Base-by-base conservation (phyloP, 345 rosid genomes). In the Eucalyptus tenuipes region DNA sequence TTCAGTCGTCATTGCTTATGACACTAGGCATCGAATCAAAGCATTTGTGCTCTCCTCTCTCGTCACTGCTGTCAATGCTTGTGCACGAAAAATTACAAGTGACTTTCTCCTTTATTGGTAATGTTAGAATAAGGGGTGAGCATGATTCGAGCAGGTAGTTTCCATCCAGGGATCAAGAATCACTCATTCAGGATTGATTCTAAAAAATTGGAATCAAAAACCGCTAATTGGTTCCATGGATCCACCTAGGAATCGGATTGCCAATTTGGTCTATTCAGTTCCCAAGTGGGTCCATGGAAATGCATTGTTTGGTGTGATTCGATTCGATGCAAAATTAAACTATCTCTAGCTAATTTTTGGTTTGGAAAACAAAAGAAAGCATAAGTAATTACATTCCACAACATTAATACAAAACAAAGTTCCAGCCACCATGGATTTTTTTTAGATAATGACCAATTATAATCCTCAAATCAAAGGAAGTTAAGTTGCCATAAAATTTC, bases 121-220 rank as follows among this genome's bases (percentile, higher is more conserved):
- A 18, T 18, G 13, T 12, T 33, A 55, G 3, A 55, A 55, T 55
- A 24, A 55, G 13, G 13, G 12, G 5, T 61, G 2, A 61, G 31
- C 8, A 29, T 61, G 17, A 3, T 61, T 6, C 0, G 7, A 29
- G 8, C 3, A 13, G 1, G 2, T 1, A 27, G 0, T 61, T 11
- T 29, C 8, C n/a, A 25, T 12, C 31, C 2, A 1, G 8, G 15
- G 3, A 61, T 13, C 2, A 6, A 0, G 33, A 61, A 29, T 6
- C 7, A 29, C 68, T 29, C 33, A 13, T 12, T 61, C 13, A 7
- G 1, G 31, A 61, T 13, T 6, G 1, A 1, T 61, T 61, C 4
- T 12, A 0, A 61, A 52, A 59, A 61, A 6, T 27, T 27, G 16
- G 1, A 61, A 61, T 6, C 0, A 2, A 7, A 1, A 27, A 61